Base-by-base conservation (phyloP, 1,284 basidiomycete genomes). In the Melanopsichium pennsylvanicum region DNA sequence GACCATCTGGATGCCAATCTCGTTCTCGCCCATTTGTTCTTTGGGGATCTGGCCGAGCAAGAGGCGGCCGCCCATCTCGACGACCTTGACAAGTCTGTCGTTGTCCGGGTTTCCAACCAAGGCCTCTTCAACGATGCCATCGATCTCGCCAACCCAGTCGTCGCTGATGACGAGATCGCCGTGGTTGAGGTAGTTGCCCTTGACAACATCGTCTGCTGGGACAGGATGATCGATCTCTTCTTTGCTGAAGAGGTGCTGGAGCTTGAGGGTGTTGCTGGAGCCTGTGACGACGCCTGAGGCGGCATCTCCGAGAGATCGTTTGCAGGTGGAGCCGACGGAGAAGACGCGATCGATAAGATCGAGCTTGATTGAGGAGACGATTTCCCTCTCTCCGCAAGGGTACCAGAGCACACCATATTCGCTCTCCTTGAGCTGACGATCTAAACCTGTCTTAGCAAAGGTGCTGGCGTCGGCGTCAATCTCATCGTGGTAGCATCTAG, bases 81-180 rank as follows among this genome's bases (percentile, higher is more conserved):
- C 44, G 16, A 67, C 51, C 21, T 73, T 29, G 32, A 36, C 47
- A 47, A 36, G 33, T 2, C 59, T 37, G n/a, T 59, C 49, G 13
- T 52, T 31, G 92, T 83, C 49, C 87, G 84, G 46, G 0, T 74
- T 74, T 68, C 83, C 81, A 23, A 93, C 85, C 34, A 89, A 84
- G 6, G 88, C 88, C 83, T 94, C 91, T 75, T 95, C 92, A 68
- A 91, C 93, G 51, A 93, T 82, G 70, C 84, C 84, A 58, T 85
- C 83, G 22, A 85, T 70, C 61, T 93, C 90, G 45, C 93, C 93
- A 72, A 96, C 84, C 93, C 93, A 97, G 78, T 93, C 87, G 40
- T 88, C 84, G 9, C 87, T 87, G 66, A 90, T 83, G 32, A 86
- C 81, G 19, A 80, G 82, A 31, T 84, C 85, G 70, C 86, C 83